These are phyloP conservation scores for Trichosporon ovoides DNA, from an alignment of 1,284 basidiomycete species.

Conservation along the genomic window DNA sequence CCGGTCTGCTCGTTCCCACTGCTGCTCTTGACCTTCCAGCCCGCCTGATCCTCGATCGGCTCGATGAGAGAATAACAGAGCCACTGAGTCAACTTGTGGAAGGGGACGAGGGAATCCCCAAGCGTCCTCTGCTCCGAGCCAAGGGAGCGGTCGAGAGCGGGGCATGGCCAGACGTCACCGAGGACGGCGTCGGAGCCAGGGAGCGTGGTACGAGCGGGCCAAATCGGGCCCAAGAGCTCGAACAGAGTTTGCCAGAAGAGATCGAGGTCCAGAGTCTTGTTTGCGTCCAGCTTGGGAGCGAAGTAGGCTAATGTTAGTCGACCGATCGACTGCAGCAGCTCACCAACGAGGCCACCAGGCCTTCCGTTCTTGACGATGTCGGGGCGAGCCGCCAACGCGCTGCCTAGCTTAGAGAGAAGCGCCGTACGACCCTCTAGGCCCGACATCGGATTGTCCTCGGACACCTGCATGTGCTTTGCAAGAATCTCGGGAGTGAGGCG, in stretches of 20 bases:
- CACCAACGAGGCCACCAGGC: slow-evolving; percentile 77
- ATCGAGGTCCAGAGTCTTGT: slow-evolving; percentile 54
- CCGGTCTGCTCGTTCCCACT: slow-evolving; percentile 55
- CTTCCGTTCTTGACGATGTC: slow-evolving; percentile 63
- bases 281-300: slow-evolving; percentile 16
- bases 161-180: slow-evolving; percentile 87
- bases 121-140: slow-evolving; percentile 18
- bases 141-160: slow-evolving; percentile 51
- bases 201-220: slow-evolving; percentile 69
- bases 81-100: slow-evolving; percentile 95
- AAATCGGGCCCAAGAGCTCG: slow-evolving; percentile 76
- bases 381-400: slow-evolving; percentile 61
- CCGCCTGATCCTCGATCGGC: slow-evolving; percentile 67
- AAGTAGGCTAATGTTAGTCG: slow-evolving; percentile 25
- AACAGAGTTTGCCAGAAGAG: slow-evolving; percentile 78
- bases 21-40: slow-evolving; percentile 61
- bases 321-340: slow-evolving; percentile 17
- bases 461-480: slow-evolving; percentile 74
- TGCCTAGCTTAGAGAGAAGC: slow-evolving; percentile 66
- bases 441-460: slow-evolving; percentile 71
- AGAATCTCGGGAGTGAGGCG: slow-evolving; percentile 61
- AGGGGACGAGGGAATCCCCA: slow-evolving; percentile 73
- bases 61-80: slow-evolving; percentile 81
- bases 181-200: slow-evolving; percentile 60
- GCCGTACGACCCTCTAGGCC: slow-evolving; percentile 80